Evolutionary conservation across 352 stramenopile species (phyloP).

Genomic region (Pythium coloratum): DNA sequence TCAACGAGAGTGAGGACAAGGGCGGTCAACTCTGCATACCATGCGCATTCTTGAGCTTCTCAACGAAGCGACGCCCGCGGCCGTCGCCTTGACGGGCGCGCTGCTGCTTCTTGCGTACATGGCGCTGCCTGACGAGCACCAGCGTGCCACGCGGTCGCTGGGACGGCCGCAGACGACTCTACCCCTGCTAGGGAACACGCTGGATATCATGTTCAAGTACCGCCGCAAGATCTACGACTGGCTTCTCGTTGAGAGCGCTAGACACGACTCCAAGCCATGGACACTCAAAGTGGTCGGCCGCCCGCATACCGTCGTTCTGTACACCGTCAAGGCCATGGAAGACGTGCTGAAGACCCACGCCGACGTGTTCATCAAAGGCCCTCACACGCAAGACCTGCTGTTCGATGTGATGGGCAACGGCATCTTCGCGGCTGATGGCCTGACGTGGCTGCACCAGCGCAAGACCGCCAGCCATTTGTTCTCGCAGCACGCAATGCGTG

Average conservation of each 20-base stretch:
- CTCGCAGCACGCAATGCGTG: slow-evolving; percentile 55
- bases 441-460: slow-evolving; percentile 60
- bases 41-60: background rate
- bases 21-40: background rate
- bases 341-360: slow-evolving; percentile 57
- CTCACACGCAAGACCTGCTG: slow-evolving; percentile 36
- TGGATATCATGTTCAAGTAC: slow-evolving; percentile 46
- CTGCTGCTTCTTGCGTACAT: background rate
- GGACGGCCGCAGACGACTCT: slow-evolving; percentile 1
- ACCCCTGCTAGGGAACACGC: slow-evolving; percentile 23
- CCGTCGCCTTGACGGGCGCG: background rate
- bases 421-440: slow-evolving; percentile 63
- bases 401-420: slow-evolving; percentile 61
- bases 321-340: slow-evolving; percentile 36
- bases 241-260: slow-evolving; percentile 45
- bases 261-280: slow-evolving; percentile 46
- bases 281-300: slow-evolving; percentile 38
- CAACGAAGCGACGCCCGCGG: background rate
- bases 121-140: slow-evolving; percentile 16
- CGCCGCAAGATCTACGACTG: slow-evolving; percentile 53
- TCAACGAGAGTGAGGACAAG: background rate
- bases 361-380: slow-evolving; percentile 57
- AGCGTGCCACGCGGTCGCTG: slow-evolving; percentile 22
- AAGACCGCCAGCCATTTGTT: slow-evolving; percentile 88
- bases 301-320: slow-evolving; percentile 34